These are phyloP conservation scores for Coemansia sp. DNA, from an alignment of 192 early-diverging fungal species.

Conservation along the genomic window DNA sequence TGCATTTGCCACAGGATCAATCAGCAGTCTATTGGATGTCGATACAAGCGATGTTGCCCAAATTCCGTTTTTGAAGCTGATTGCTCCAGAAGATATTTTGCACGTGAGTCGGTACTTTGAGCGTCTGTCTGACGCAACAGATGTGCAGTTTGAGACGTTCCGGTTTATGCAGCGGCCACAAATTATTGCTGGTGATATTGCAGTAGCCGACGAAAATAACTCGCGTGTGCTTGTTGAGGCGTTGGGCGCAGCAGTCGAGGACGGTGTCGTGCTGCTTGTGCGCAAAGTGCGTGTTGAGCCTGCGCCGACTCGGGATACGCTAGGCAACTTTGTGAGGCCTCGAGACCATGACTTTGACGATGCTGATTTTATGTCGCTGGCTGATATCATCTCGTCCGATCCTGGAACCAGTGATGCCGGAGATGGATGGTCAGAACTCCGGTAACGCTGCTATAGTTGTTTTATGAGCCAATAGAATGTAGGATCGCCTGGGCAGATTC, in stretches of 20 bases:
- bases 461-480: no score
- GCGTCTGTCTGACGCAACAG: slow-evolving; percentile 16
- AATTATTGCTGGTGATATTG: slow-evolving; percentile 32
- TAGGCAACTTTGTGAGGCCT: slow-evolving; percentile 21
- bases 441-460: background rate
- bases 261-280: slow-evolving; percentile 37
- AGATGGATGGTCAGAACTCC: slow-evolving; percentile 11
- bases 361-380: slow-evolving; percentile 28
- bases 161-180: slow-evolving; percentile 29
- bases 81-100: slow-evolving; percentile 38
- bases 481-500: background rate
- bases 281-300: slow-evolving; percentile 17
- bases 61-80: slow-evolving; percentile 35
- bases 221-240: slow-evolving; percentile 29
- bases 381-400: slow-evolving; percentile 30
- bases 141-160: slow-evolving; percentile 36
- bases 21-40: slow-evolving; percentile 29
- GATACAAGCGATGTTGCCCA: slow-evolving; percentile 29
- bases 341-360: slow-evolving; percentile 6
- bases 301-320: slow-evolving; percentile 14
- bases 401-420: slow-evolving; percentile 31
- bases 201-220: slow-evolving; percentile 21
- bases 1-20: slow-evolving; percentile 35
- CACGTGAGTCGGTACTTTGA: slow-evolving; percentile 26
- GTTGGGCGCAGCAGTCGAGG: slow-evolving; percentile 30